Base-by-base conservation (phyloP, 441 rosid genomes). In the Populus hybrid region DNA sequence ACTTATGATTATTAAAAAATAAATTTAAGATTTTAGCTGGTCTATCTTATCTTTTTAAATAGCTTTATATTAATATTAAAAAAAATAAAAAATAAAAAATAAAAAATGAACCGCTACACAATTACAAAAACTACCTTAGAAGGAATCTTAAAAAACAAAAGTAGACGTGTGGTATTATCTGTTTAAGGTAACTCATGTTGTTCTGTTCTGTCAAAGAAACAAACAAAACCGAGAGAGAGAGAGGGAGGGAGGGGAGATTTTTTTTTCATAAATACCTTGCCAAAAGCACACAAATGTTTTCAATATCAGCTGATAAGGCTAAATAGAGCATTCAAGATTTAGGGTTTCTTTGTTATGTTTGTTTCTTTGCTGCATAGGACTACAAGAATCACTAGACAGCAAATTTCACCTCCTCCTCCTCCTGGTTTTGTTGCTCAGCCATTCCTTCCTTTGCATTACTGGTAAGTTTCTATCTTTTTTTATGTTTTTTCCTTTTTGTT, bases 1-100 rank as follows among this genome's bases (percentile, higher is more conserved):
- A 31, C 1, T 31, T 0, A 31, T 31, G 0, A 4, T 4, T 4
- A 31, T 31, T 31, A 4, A 4, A 3, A 0, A 2, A 28, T 0
- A 28, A 28, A 28, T 28, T 3, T 3, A 3, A n/a, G n/a, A n/a
- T n/a, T n/a, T n/a, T n/a, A n/a, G n/a, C n/a, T n/a, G n/a, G n/a
- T n/a, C n/a, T n/a, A n/a, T n/a, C n/a, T n/a, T 28, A 2, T 28
- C 35, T 33, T 33, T 33, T 33, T 33, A 33, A 33, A 33, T 33
- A 33, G 36, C 36, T 6, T 6, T 33, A 33, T 33, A 33, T 33
- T 33, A 1, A 33, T 33, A 33, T 33, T 33, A 1, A 33, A 33
- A 33, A 6, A 33, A 33, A 28, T 3, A 28, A 0, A 28, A 28
- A 28, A 28, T 2, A 28, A 0, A n/a, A n/a, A n/a, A n/a, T n/a